Percentiles rank a stretch among this genome's conserved stretches.
These are phyloP conservation scores for Aspergillus arachidicola DNA, from an alignment of 2,329 filamentous ascomycete species.

Conservation along the genomic window DNA sequence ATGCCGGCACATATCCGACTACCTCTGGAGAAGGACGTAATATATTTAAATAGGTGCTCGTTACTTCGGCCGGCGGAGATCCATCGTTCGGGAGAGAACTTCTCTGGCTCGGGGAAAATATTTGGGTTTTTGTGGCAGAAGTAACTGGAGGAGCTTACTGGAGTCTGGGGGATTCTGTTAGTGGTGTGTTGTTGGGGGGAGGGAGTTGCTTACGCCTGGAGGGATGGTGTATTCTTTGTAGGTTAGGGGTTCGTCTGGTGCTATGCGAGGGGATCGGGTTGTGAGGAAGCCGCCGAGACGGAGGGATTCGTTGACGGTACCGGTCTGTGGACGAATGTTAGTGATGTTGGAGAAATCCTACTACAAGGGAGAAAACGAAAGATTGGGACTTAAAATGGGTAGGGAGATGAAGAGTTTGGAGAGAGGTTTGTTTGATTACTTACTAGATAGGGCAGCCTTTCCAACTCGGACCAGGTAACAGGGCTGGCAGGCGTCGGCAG, in stretches of 20 bases:
- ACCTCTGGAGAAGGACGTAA: constrained; percentile 30
- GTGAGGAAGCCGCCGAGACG: constrained; percentile 9
- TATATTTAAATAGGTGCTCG: constrained; percentile 23
- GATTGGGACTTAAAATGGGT: no score
- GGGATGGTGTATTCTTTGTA: constrained; percentile 27
- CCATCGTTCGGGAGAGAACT: constrained; percentile 31
- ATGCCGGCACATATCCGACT: constrained; percentile 28
- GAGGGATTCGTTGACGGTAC: constrained; percentile 14
- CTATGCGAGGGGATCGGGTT: constrained; percentile 11
- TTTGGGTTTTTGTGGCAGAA: constrained; percentile 26
- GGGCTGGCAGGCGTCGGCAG: constrained; percentile 23
- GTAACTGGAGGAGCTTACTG: constrained; percentile 38
- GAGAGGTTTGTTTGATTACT: neutral
- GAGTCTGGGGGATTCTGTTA: constrained; percentile 17
- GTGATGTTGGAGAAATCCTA: no score
- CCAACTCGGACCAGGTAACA: constrained; percentile 34
- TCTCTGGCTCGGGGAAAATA: constrained; percentile 23
- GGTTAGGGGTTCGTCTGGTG: constrained; percentile 9
- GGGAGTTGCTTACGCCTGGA: constrained; percentile 22
- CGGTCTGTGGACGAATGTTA: constrained; percentile 1
- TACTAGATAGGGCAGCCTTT: constrained; percentile 44
- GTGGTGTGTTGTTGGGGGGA: no score
- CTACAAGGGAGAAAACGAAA: no score
- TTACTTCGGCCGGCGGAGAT: constrained; percentile 20
- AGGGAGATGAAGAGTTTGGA: neutral